Evolutionary conservation across 805 yeast genomes (phyloP).

Genomic region (Saccharomyces eubayanus): DNA sequence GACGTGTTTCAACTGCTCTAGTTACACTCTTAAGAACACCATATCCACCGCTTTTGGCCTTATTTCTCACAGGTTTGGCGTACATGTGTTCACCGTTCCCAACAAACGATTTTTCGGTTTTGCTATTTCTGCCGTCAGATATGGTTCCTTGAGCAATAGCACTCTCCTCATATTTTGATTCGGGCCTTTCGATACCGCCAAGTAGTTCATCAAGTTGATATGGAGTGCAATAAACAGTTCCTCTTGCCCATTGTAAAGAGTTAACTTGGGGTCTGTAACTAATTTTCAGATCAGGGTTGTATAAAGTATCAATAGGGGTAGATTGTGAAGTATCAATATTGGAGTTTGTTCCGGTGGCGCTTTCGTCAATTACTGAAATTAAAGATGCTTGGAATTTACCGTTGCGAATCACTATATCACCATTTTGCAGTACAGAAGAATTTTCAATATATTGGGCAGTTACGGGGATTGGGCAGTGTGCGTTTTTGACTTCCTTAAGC

Average conservation of each 20-base stretch:
- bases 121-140: conserved; percentile 12
- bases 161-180: conserved; percentile 52
- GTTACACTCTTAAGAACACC: conserved; percentile 34
- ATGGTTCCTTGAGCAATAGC: conserved; percentile 42
- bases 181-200: conserved; percentile 67
- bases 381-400: conserved; percentile 47
- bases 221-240: conserved; percentile 51
- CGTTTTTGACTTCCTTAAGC: conserved; percentile 46
- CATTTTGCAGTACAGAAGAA: conserved; percentile 43
- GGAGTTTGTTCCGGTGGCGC: conserved; percentile 30
- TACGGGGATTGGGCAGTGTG: conserved; percentile 38
- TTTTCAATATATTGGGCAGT: conserved; percentile 36
- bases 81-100: conserved; percentile 23
- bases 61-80: conserved; percentile 40
- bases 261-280: conserved; percentile 78
- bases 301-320: conserved; percentile 47
- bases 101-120: conserved; percentile 8
- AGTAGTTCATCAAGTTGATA: conserved; percentile 58
- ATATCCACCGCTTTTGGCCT: conserved; percentile 31
- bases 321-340: conserved; percentile 6
- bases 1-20: conserved; percentile 43
- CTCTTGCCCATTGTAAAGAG: conserved; percentile 80
- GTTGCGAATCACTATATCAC: conserved; percentile 51
- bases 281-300: conserved; percentile 55
- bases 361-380: conserved; percentile 39